Base-by-base conservation (phyloP, 148 eudicot genomes). In the Nyssa sinensis region DNA sequence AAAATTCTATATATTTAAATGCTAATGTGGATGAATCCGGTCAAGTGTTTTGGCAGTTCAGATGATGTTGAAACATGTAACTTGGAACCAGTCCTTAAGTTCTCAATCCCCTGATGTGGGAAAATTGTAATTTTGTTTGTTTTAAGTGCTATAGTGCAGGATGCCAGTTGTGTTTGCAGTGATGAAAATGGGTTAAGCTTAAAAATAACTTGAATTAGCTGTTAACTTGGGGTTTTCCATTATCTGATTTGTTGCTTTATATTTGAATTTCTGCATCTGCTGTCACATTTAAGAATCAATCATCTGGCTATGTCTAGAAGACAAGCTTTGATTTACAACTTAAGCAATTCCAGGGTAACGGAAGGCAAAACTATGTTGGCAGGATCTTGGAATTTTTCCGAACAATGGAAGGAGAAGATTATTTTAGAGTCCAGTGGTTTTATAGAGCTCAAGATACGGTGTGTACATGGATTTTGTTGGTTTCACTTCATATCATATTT, bases 381-480 rank as follows among this genome's bases (percentile, higher is more conserved):
- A 81, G 79, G 78, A 89, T 95, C 31, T 32, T 90, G 70, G 98
- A 95, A 80, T 92, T 95, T 76, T 92, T 92, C 76, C 73, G 80
- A 74, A 92, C 99, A 53, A 82, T 70, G 14, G 90, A 85, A 29
- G 91, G 79, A 24, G 87, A 90, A 66, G 88, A 92, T 73, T 92
- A 86, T 81, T 92, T 89, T 75, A 90, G 99, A 82, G 93, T 88
- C 35, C 99, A 95, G 73, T 95, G 97, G 99, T 95, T 95, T 78
- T 95, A 81, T 77, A 90, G 86, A 88, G 94, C 99, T 31, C 87
- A 89, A 80, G 96, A 95, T 80, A 95, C 99, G 79, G 98, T 95
- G 67, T 66, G 75, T 81, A 68, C 73, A 27, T 67, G 12, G 13
- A 59, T 28, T 29, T 32, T 28, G 16, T 35, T 51, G 24, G 21